These are phyloP conservation scores for Colletotrichum sp. DNA, from an alignment of 2,329 filamentous ascomycete species.

Conservation along the genomic window DNA sequence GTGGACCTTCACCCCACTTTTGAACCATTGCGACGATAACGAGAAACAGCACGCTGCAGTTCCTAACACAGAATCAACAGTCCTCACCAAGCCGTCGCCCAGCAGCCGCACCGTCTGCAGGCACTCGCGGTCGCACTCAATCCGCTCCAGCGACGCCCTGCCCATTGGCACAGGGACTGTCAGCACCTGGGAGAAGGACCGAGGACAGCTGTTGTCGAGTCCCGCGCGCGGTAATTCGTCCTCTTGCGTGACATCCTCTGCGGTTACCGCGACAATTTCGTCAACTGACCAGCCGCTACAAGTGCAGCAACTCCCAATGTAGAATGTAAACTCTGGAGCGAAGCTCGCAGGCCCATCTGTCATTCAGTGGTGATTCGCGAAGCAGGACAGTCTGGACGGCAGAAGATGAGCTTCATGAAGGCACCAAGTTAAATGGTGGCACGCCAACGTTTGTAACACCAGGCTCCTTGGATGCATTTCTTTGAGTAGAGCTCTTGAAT, in stretches of 20 bases:
- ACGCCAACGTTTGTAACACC: background rate
- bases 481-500: background rate
- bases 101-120: too few relatives aligned
- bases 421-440: accelerated
- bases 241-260: background rate
- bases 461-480: background rate
- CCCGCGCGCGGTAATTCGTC: background rate
- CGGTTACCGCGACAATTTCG: background rate
- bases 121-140: too few relatives aligned
- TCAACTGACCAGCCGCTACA: background rate
- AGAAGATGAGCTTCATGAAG: background rate
- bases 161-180: background rate
- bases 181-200: background rate
- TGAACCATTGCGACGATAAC: too few relatives aligned
- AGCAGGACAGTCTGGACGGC: background rate
- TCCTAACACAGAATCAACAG: background rate
- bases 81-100: background rate
- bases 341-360: background rate
- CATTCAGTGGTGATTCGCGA: background rate
- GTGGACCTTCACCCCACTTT: too few relatives aligned
- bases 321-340: background rate
- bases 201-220: background rate
- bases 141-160: background rate
- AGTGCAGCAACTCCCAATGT: accelerated
- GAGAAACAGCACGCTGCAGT: too few relatives aligned